Base-by-base conservation (phyloP, 495 filamentous ascomycete species). In the Penicillium goetzii region DNA sequence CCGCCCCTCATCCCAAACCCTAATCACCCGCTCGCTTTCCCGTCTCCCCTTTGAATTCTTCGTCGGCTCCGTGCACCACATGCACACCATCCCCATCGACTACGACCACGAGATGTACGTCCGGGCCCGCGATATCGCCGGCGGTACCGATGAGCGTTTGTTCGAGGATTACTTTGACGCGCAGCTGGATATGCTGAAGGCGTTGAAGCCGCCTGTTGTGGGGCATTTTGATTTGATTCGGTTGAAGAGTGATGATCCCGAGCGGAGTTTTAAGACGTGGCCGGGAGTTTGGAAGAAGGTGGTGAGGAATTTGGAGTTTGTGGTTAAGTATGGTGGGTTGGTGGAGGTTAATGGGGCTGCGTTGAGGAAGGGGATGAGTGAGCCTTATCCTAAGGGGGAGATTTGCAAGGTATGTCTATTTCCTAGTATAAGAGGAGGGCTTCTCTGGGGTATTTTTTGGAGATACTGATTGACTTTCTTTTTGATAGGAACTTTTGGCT, bases 161-260 rank as follows among this genome's bases (percentile, higher is more conserved):
- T 95, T 89, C 67, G 85, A 85, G 68, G 86, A 82, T 62, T 99
- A 97, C 76, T 97, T 93, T 72, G 92, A 97, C 76, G 83, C 85
- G 34, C 93, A 98, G 79, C 84, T 81, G 56, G 86, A 86, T 26
- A 95, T 99, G 92, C 78, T 99, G 40, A 67, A 71, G 47, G 78
- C 82, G n/a, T 68, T 96, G 61, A 81, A 81, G 71, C 96, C 96
- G 40, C 84, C 85, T 11, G 85, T 98, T 17, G 88, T 99, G 19
- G 95, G 92, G 12, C 95, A 99, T 75, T 96, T 97, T 75, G 95
- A 99, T 78, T 79, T 99, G 34, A 91, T 98, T 60, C 78, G 94
- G 40, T 75, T 99, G 64, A 84, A 91, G 71, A 91, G 89, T 66
- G 83, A 87, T 64, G 81, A 90, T 30, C 86, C 87, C 6, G 82